These are phyloP conservation scores for Cutaneotrichosporon sp. DNA, from an alignment of 1,284 basidiomycete genomes.

Conservation along the genomic window DNA sequence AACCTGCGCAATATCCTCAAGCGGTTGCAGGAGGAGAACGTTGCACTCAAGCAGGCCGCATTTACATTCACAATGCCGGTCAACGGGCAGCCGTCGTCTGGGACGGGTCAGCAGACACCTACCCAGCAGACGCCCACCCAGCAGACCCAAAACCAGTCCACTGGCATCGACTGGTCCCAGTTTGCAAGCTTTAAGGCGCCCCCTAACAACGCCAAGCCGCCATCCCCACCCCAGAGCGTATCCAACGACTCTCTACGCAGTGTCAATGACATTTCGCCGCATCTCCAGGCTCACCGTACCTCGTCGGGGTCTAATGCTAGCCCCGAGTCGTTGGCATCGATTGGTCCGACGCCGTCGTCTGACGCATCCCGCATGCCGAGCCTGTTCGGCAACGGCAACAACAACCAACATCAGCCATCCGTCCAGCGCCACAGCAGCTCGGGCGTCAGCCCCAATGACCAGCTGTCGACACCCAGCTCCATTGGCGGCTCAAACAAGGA, in stretches of 20 bases:
- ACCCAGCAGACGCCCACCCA: background rate
- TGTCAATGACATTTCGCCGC: slow-evolving; percentile 28
- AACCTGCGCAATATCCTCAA: slow-evolving; percentile 46
- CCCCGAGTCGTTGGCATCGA: slow-evolving; percentile 34
- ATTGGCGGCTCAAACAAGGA: slow-evolving; percentile 15
- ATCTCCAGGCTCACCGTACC: slow-evolving; percentile 13
- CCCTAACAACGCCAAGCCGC: slow-evolving; percentile 30
- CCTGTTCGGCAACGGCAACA: slow-evolving; percentile 13
- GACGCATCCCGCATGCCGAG: slow-evolving; percentile 5
- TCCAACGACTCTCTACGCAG: slow-evolving; percentile 31
- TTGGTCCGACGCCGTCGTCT: slow-evolving; percentile 13
- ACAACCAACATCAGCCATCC: background rate
- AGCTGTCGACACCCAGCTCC: slow-evolving; percentile 14
- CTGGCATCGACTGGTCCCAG: slow-evolving; percentile 19
- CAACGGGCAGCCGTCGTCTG: slow-evolving; percentile 12
- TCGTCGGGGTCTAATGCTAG: slow-evolving; percentile 18
- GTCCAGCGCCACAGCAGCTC: slow-evolving; percentile 2
- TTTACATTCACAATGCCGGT: slow-evolving; percentile 48
- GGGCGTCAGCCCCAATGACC: slow-evolving; percentile 7
- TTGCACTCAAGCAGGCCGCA: slow-evolving; percentile 44
- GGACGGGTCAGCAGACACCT: slow-evolving; percentile 5
- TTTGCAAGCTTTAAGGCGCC: slow-evolving; percentile 12
- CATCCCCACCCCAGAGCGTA: slow-evolving; percentile 33
- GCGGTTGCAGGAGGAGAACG: slow-evolving; percentile 48
- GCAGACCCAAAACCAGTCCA: background rate